phyloP scores from a whole-genome alignment of 331 rosid genomes.

The Phaseolus coccineus region DNA sequence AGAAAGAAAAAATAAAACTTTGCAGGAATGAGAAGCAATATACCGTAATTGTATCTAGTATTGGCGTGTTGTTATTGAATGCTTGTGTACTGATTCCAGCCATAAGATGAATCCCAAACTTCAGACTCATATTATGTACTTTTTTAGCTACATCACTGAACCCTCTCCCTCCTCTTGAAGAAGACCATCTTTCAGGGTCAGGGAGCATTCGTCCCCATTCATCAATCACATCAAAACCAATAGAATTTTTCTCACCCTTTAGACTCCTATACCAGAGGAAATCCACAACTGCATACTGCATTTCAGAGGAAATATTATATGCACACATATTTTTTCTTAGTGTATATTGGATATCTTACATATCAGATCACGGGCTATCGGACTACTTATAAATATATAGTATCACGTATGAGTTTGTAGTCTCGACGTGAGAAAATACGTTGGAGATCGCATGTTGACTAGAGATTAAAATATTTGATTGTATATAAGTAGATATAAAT shows the following conservation, averaged over 20 bases:
- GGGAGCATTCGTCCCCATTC: conserved; percentile 80
- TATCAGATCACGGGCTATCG: too few relatives aligned
- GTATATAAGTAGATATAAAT: too few relatives aligned
- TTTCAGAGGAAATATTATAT: conserved; percentile 8
- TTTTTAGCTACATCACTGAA: conserved; percentile 59
- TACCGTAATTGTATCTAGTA: conserved; percentile 66
- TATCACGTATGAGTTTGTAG: too few relatives aligned
- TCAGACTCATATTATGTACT: conserved; percentile 70
- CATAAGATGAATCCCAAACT: conserved; percentile 88
- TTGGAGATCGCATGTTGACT: too few relatives aligned
- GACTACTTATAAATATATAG: too few relatives aligned
- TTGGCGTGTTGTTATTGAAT: conserved; percentile 62
- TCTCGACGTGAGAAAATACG: too few relatives aligned
- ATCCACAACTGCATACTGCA: conserved; percentile 84
- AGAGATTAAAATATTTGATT: too few relatives aligned
- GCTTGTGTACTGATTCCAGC: conserved; percentile 80
- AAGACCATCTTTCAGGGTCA: conserved; percentile 82
- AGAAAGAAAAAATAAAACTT: too few relatives aligned
- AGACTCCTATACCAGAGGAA: conserved; percentile 78
- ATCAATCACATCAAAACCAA: conserved; percentile 70
- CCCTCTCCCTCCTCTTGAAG: conserved; percentile 69
- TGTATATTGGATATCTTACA: too few relatives aligned
- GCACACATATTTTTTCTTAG: not conserved
- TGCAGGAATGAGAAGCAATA: conserved; percentile 17
- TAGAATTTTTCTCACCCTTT: conserved; percentile 60